Percentiles rank a stretch among this genome's conserved stretches.
Evolutionary conservation across 2,329 filamentous ascomycete species (phyloP).

Genomic region (Fusarium ramigenum): DNA sequence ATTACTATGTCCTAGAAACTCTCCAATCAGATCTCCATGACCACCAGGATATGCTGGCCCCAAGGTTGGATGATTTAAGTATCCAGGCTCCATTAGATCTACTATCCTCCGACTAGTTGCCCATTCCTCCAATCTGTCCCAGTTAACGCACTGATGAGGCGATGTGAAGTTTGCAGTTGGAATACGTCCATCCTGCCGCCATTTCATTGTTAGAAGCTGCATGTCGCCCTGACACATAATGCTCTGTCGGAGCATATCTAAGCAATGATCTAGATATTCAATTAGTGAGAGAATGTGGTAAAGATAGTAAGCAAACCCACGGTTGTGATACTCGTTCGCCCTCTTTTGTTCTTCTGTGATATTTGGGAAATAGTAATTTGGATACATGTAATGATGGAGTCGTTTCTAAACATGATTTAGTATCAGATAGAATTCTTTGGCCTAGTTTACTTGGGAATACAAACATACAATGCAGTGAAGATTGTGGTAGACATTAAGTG

Average conservation of each 20-base stretch:
- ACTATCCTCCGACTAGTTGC: neutral
- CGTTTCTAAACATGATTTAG: too few species aligned
- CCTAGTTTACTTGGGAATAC: too few species aligned
- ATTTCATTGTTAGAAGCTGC: neutral
- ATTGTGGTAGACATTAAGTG: neutral
- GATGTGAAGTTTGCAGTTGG: neutral
- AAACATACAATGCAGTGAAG: neutral
- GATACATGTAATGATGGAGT: neutral
- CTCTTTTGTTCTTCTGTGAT: neutral
- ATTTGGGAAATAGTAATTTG: neutral
- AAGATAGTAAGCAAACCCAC: neutral
- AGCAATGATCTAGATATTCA: neutral
- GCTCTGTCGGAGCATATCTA: neutral
- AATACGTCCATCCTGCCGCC: neutral
- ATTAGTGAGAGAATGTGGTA: fast-evolving
- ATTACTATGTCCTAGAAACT: neutral
- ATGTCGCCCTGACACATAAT: neutral
- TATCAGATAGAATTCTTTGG: too few species aligned
- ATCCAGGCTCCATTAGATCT: neutral
- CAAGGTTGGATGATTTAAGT: neutral
- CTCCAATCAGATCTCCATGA: neutral
- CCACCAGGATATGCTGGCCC: neutral
- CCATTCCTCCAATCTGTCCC: neutral
- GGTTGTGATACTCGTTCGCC: neutral
- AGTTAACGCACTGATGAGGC: neutral